phyloP scores from a whole-genome alignment of 441 rosid genomes.

The Croton setiger region DNA sequence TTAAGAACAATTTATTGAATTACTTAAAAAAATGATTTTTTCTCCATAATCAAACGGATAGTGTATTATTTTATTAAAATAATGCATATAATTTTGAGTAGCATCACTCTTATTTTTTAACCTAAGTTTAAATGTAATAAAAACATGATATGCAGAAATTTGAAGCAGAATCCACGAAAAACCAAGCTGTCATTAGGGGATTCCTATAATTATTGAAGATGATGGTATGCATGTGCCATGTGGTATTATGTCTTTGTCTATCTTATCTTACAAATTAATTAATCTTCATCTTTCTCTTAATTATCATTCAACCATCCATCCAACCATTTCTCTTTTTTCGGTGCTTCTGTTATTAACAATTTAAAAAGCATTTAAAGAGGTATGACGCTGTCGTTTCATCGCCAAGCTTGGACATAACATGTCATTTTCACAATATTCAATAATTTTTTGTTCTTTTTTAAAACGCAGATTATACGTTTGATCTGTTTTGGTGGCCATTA shows the following conservation, averaged over 20 bases:
- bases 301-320: not conserved
- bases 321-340: not conserved
- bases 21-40: too few species aligned
- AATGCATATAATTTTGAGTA: too few species aligned
- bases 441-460: not conserved
- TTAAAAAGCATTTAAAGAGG: not conserved
- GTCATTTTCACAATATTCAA: not conserved
- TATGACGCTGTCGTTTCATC: not conserved
- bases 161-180: not conserved
- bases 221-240: not conserved
- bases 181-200: not conserved
- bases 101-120: too few species aligned
- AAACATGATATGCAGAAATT: not conserved
- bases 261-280: conserved; percentile 16
- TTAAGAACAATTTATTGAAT: too few species aligned
- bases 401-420: not conserved
- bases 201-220: not conserved
- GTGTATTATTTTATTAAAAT: too few species aligned
- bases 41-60: too few species aligned
- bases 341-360: not conserved
- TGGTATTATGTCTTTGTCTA: conserved; percentile 8
- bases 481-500: not conserved
- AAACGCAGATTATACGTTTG: not conserved
- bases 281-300: conserved; percentile 1
- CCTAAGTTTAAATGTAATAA: not conserved